Conservation (phyloP, 129 eudicot species). For the Daucus carota region DNA sequence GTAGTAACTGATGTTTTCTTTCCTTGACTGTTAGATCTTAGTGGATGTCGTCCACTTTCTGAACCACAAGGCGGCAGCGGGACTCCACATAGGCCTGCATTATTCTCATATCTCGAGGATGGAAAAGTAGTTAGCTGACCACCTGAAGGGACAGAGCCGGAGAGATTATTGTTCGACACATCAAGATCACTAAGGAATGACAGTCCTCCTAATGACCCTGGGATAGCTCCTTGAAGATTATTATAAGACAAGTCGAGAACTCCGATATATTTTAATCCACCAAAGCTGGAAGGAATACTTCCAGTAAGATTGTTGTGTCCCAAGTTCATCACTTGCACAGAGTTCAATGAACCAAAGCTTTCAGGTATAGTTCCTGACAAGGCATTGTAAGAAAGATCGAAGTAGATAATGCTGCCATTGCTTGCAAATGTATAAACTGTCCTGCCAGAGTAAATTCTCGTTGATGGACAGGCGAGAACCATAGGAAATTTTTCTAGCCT, state of each 20-base stretch:
- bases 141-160: slow-evolving; percentile 65
- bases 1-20: slow-evolving; percentile 37
- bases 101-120: slow-evolving; percentile 61
- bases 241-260: slow-evolving; percentile 79
- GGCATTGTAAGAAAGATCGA: slow-evolving; percentile 71
- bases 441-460: slow-evolving; percentile 61
- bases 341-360: slow-evolving; percentile 56
- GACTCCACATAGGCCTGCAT: slow-evolving; percentile 73
- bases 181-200: slow-evolving; percentile 82
- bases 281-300: slow-evolving; percentile 58
- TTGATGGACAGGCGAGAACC: slow-evolving; percentile 73
- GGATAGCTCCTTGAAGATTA: slow-evolving; percentile 53
- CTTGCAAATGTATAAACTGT: slow-evolving; percentile 62
- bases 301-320: slow-evolving; percentile 67
- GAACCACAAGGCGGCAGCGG: slow-evolving; percentile 67
- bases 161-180: slow-evolving; percentile 72
- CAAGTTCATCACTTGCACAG: slow-evolving; percentile 60
- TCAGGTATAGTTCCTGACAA: slow-evolving; percentile 59
- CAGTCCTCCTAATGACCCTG: slow-evolving; percentile 68
- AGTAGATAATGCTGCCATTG: slow-evolving; percentile 80
- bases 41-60: slow-evolving; percentile 14
- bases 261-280: slow-evolving; percentile 48
- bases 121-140: slow-evolving; percentile 90
- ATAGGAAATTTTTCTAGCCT: slow-evolving; percentile 55
- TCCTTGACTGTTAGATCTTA: slow-evolving; percentile 14